Evolutionary conservation across 2,329 filamentous ascomycete species (phyloP).

Genomic region (Alternaria hordeiaustralica): DNA sequence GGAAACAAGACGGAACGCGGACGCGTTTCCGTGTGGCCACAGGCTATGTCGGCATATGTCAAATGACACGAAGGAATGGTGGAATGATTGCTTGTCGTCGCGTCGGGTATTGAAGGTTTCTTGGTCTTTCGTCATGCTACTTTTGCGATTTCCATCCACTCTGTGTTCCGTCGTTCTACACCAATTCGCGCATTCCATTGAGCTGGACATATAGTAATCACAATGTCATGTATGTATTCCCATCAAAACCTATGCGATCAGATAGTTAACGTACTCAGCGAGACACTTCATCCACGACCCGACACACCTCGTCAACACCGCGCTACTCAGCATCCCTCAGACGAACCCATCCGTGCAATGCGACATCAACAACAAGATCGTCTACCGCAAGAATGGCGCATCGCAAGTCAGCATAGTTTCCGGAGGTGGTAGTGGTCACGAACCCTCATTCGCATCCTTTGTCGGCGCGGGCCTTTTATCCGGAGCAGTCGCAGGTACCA

Average conservation of each 20-base stretch:
- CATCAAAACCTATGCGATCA: background rate
- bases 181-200: background rate
- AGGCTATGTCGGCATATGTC: conserved; percentile 2
- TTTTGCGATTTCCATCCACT: background rate
- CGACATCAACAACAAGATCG: conserved; percentile 80
- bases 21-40: conserved; percentile 5
- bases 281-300: conserved; percentile 94
- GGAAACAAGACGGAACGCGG: conserved; percentile 1
- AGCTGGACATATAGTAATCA: background rate
- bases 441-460: conserved; percentile 85
- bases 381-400: conserved; percentile 33
- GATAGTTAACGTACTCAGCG: conserved; percentile 29
- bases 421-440: conserved; percentile 88
- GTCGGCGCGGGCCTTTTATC: conserved; percentile 82
- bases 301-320: conserved; percentile 75
- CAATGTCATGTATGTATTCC: conserved; percentile 10
- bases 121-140: background rate
- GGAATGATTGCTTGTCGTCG: background rate
- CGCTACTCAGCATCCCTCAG: conserved; percentile 77
- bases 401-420: conserved; percentile 80
- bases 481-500: conserved; percentile 83
- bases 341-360: conserved; percentile 85
- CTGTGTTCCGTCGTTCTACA: background rate
- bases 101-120: conserved; percentile 3
- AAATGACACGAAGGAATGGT: conserved; percentile 5